Conservation (phyloP, 1,284 basidiomycete species). For the Apiotrichum domesticum region DNA sequence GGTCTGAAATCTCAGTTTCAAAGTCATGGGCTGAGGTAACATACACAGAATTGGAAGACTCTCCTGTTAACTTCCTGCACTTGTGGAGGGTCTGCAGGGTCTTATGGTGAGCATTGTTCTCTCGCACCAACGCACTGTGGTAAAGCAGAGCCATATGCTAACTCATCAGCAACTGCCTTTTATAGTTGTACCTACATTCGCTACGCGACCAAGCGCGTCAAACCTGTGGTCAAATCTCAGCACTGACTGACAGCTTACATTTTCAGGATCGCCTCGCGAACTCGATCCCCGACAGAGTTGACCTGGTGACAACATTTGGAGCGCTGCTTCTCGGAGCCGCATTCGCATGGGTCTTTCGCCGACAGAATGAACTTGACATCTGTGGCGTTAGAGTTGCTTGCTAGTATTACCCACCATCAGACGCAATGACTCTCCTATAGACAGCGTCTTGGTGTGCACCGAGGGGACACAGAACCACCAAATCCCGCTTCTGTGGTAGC, state of each 20-base stretch:
- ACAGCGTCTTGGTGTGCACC: conserved; percentile 44
- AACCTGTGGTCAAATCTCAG: conserved; percentile 25
- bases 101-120: conserved; percentile 10
- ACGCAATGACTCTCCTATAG: conserved; percentile 46
- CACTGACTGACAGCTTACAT: conserved; percentile 23
- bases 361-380: conserved; percentile 47
- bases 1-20: conserved; percentile 24
- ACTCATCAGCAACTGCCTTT: not conserved
- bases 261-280: conserved; percentile 27
- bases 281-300: conserved; percentile 26
- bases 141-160: conserved; percentile 44
- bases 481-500: conserved; percentile 50
- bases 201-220: conserved; percentile 35
- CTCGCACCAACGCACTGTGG: conserved; percentile 20
- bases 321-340: conserved; percentile 28
- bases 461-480: conserved; percentile 51
- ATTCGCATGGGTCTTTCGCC: conserved; percentile 47
- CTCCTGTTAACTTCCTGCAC: conserved; percentile 29
- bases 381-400: not conserved
- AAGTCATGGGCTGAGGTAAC: conserved; percentile 22
- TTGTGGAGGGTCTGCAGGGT: conserved; percentile 24
- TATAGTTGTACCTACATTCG: conserved; percentile 31
- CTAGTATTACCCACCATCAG: conserved; percentile 21
- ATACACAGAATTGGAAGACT: conserved; percentile 38
- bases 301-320: conserved; percentile 21